Conservation (phyloP, 768 basidiomycete species). For the Kwoniella dendrophila region DNA sequence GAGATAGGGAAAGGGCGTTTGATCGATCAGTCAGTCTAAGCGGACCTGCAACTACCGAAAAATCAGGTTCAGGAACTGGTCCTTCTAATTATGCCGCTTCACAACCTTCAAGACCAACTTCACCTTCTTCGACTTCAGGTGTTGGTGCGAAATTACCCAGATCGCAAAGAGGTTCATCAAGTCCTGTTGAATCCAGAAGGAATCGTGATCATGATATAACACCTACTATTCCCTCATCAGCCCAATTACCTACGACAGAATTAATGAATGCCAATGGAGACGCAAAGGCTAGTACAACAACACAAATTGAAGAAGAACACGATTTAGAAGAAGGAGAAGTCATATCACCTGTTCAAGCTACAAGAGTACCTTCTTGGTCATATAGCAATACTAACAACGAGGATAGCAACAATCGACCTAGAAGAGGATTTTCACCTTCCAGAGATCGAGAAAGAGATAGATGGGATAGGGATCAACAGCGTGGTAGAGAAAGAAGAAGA, state of each 20-base stretch:
- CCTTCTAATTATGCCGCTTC: constrained; percentile 1
- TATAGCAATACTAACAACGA: constrained; percentile 17
- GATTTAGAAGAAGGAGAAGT: constrained; percentile 48
- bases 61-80: constrained; percentile 12
- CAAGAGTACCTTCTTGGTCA: constrained; percentile 14
- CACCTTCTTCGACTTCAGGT: constrained; percentile 12
- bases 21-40: constrained; percentile 16
- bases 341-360: constrained; percentile 28
- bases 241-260: no score
- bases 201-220: neutral
- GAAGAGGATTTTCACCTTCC: constrained; percentile 11
- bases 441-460: constrained; percentile 18
- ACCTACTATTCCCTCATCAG: neutral
- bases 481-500: constrained; percentile 13
- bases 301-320: constrained; percentile 19
- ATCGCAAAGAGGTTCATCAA: constrained; percentile 34
- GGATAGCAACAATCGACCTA: no score
- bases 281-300: constrained; percentile 2
- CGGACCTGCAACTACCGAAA: neutral
- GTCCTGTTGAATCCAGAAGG: constrained; percentile 20
- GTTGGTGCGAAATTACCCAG: constrained; percentile 12
- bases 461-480: constrained; percentile 13
- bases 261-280: no score
- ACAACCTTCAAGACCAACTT: neutral
- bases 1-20: neutral